Conservation (phyloP, 2,329 filamentous ascomycete species). For the Beauveria scarabaeidicola region DNA sequence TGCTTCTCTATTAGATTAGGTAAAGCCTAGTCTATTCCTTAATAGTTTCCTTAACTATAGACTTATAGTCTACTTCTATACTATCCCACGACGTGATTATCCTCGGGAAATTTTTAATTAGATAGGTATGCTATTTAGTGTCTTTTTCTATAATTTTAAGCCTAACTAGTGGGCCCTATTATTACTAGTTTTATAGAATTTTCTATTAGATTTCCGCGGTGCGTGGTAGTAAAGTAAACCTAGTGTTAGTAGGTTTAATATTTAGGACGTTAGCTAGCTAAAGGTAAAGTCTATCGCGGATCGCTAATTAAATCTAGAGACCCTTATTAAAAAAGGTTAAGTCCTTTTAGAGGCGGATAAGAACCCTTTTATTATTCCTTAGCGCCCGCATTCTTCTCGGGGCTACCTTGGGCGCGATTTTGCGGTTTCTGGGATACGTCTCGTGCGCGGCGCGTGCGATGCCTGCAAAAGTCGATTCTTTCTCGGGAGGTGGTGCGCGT, state of each 20-base stretch:
- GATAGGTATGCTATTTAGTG: constrained; percentile 1
- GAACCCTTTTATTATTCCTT: not conserved
- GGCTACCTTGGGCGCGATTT: not conserved
- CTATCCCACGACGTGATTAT: not conserved
- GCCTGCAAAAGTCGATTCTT: not conserved
- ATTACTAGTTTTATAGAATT: not conserved
- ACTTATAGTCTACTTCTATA: not conserved
- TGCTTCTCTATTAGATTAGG: not conserved
- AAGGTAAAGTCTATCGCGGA: not conserved
- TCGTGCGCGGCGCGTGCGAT: not conserved
- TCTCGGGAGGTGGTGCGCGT: not conserved
- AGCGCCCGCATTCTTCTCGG: not conserved
- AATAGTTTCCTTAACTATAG: not conserved
- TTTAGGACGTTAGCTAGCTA: not conserved
- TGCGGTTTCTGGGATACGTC: not conserved
- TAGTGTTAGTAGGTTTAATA: not conserved
- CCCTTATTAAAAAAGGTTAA: not conserved
- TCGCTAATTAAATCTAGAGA: not conserved
- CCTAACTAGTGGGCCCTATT: not conserved
- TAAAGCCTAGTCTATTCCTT: not conserved
- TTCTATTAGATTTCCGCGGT: not conserved
- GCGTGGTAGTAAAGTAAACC: not conserved
- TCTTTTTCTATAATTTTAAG: not conserved
- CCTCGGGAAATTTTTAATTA: constrained; percentile 3
- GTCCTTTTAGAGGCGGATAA: not conserved